Percentiles rank a stretch among this genome's conserved stretches.
These are phyloP conservation scores for Kuraishia molischiana DNA, from an alignment of 805 yeast genomes.

Conservation along the genomic window DNA sequence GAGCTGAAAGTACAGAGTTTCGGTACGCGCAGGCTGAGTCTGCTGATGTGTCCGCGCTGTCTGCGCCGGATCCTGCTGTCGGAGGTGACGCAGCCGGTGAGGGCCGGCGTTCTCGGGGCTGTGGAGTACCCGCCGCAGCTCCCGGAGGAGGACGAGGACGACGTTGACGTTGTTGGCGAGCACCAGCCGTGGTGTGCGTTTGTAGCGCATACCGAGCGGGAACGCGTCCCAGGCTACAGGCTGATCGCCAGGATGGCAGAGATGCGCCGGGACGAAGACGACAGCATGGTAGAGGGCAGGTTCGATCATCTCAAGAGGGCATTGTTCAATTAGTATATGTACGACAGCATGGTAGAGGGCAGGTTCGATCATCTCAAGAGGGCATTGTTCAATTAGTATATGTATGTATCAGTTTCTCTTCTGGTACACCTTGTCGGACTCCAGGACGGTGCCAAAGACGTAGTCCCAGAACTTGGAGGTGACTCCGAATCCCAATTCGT, in stretches of 20 bases:
- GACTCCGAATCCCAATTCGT: constrained; percentile 95
- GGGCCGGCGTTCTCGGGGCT: constrained; percentile 11
- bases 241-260: constrained; percentile 8
- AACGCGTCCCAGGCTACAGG: constrained; percentile 7
- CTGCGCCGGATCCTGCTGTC: constrained; percentile 22
- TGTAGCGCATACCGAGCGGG: not conserved
- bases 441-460: constrained; percentile 76
- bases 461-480: constrained; percentile 91
- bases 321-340: not conserved
- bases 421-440: constrained; percentile 32
- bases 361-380: not conserved
- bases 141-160: constrained; percentile 7
- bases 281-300: not conserved
- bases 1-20: constrained; percentile 17
- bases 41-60: constrained; percentile 23
- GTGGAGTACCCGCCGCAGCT: constrained; percentile 18
- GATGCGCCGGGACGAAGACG: not conserved
- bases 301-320: not conserved
- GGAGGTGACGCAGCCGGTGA: constrained; percentile 5
- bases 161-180: constrained; percentile 20
- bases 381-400: not conserved
- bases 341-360: not conserved
- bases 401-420: constrained; percentile 21
- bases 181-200: constrained; percentile 25
- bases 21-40: constrained; percentile 13